Evolutionary conservation across 495 filamentous ascomycete species (phyloP), one percentile per base, ranked within the genome.

Genomic region (Cudoniella acicularis): DNA sequence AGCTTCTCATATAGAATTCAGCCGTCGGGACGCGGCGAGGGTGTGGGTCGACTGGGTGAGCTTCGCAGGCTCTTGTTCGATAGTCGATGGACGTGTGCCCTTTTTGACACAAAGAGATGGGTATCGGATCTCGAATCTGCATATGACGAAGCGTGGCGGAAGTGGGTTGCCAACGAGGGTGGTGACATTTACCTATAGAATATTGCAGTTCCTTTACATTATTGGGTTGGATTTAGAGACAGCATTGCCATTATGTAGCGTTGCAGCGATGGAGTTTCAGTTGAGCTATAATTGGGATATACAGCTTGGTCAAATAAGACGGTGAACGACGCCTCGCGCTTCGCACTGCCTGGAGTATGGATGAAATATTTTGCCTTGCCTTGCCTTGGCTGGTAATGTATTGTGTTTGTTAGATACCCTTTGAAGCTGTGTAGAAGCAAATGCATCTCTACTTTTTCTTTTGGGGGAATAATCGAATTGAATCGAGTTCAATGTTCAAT

Each of bases 81-180:
- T 59, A 85, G 83, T 61, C 85, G 92, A 57, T 92, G 89, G 85
- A 83, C 75, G 24, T 93, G 90, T 67, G 86, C 85, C 49, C 78
- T 98, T 40, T 99, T 98, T 71, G 88, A 99, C 72, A 99, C 94
- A 21, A 78, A 76, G 62, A 81, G 95, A 60, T 99, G 94, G 94
- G 94, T 99, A 43, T 76, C 79, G 41, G 92, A 98, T 77, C 69
- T 99, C 57, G 94, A 99, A 75, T 79, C 83, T 58, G 92, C 91
- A 18, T 98, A 97, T 68, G 84, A 87, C 57, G 82, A 86, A 67
- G 92, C 91, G 10, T 99, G 94, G 94, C 78, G 80, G 61, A 79
- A 82, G 66, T 98, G 92, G 92, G 95, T 90, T 27, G 79, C 76
- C 27, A 91, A 89, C 27, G 86, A 89, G 75, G 89, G 91, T 27